Percentiles rank a stretch among this genome's conserved stretches.
Evolutionary conservation across 139 green algal genomes (phyloP).

Genomic region (Chloropicon primus): DNA sequence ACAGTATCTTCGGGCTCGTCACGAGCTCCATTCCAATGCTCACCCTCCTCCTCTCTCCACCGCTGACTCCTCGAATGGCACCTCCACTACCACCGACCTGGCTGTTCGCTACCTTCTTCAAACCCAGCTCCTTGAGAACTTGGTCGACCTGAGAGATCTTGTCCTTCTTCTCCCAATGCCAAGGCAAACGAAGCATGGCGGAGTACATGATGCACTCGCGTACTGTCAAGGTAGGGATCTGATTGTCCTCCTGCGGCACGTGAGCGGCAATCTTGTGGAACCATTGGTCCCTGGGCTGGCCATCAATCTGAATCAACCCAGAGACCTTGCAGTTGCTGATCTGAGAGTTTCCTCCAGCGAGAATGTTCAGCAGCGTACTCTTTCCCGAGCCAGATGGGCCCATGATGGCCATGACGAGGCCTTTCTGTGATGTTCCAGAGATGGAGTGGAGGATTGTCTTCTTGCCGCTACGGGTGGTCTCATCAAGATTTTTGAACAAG

Average conservation of each 20-base stretch:
- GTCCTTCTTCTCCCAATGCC: not conserved
- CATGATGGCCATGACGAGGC: constrained; percentile 5
- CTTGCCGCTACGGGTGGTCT: not conserved
- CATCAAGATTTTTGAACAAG: not conserved
- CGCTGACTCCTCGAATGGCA: constrained; percentile 17
- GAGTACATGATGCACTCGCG: not conserved
- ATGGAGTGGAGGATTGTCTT: not conserved
- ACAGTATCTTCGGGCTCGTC: constrained; percentile 26
- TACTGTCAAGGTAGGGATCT: not conserved
- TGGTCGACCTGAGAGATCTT: not conserved
- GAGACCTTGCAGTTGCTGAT: not conserved
- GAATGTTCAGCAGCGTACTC: constrained; percentile 12
- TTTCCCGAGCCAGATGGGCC: constrained; percentile 12
- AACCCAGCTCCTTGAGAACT: not conserved
- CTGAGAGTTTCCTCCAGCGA: constrained; percentile 3
- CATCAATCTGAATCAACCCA: not conserved
- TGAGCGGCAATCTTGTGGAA: not conserved
- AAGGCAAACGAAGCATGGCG: not conserved
- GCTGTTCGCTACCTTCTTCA: not conserved
- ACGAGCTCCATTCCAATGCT: constrained; percentile 55
- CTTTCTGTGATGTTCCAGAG: not conserved
- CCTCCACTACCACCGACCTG: not conserved
- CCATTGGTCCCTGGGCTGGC: not conserved
- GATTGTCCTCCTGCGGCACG: not conserved
- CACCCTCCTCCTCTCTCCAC: constrained; percentile 23